These are phyloP conservation scores for Cordyceps tenuipes DNA, from an alignment of 2,329 filamentous ascomycete species.

Conservation along the genomic window DNA sequence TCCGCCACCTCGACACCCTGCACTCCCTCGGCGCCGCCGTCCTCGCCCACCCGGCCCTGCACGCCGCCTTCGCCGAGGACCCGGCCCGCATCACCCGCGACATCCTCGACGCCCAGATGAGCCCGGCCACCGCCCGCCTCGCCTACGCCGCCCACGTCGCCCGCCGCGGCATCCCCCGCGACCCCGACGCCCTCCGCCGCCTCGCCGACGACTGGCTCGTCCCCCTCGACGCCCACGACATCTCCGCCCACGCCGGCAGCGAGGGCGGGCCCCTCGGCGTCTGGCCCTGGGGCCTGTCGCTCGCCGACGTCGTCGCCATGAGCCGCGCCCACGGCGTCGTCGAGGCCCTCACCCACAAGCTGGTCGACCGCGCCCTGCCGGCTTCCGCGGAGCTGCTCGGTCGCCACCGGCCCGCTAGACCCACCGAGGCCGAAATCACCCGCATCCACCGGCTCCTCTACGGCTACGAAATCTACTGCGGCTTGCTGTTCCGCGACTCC, in stretches of 20 bases:
- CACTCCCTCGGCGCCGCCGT: slow-evolving; percentile 4
- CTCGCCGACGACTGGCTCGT: slow-evolving; percentile 5
- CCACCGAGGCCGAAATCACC: not conserved
- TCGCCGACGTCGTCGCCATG: slow-evolving; percentile 3
- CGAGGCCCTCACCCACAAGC: not conserved
- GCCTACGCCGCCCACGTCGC: slow-evolving; percentile 8
- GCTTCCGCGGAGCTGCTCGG: not conserved
- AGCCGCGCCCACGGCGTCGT: slow-evolving; percentile 4
- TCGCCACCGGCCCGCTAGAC: not conserved
- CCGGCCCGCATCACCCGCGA: slow-evolving; percentile 8
- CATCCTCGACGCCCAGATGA: slow-evolving; percentile 10
- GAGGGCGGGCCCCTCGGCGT: not conserved
- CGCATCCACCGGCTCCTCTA: slow-evolving; percentile 1
- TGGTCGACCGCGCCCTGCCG: not conserved
- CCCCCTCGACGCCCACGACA: not conserved
- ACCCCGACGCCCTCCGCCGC: not conserved
- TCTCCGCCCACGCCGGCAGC: not conserved
- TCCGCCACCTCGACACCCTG: slow-evolving; percentile 22
- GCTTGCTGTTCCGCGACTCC: not conserved
- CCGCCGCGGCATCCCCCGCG: not conserved
- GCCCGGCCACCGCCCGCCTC: slow-evolving; percentile 1
- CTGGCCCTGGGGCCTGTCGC: slow-evolving; percentile 9
- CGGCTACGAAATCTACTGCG: slow-evolving; percentile 3
- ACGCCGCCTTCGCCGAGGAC: slow-evolving; percentile 8
- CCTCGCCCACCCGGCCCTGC: slow-evolving; percentile 7